Conservation (phyloP, 495 filamentous ascomycete species). For the Penicillium coffeae region DNA sequence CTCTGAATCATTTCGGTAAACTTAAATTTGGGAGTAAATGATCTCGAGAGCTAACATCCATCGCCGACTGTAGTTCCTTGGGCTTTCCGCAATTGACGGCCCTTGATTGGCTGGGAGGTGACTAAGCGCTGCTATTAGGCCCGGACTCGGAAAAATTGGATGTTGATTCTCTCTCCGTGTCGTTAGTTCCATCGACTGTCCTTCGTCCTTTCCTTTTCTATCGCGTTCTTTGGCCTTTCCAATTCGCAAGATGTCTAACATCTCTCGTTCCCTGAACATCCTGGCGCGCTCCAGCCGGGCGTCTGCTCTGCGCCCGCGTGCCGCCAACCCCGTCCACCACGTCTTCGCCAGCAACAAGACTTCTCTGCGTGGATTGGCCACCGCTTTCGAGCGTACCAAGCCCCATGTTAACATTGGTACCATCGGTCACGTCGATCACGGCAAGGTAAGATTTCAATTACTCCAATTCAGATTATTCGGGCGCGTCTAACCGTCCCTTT, state of each 20-base stretch:
- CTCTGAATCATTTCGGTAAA: too few relatives aligned
- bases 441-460: constrained; percentile 64
- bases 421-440: constrained; percentile 99
- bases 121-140: constrained; percentile 36
- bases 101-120: constrained; percentile 36
- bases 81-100: constrained; percentile 30
- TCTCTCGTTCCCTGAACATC: constrained; percentile 62
- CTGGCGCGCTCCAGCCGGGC: constrained; percentile 65
- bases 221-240: constrained; percentile 29
- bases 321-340: constrained; percentile 65
- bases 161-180: constrained; percentile 28
- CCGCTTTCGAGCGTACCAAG: constrained; percentile 84
- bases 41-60: too few relatives aligned
- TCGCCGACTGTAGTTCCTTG: too few relatives aligned
- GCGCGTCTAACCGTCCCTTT: constrained; percentile 24
- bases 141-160: constrained; percentile 38
- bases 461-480: constrained; percentile 10
- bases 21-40: too few relatives aligned
- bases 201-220: constrained; percentile 32
- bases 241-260: constrained; percentile 57
- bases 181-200: constrained; percentile 27
- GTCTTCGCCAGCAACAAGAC: constrained; percentile 64
- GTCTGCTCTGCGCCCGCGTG: constrained; percentile 56
- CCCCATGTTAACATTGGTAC: constrained; percentile 99
- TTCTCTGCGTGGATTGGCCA: constrained; percentile 67